These are phyloP conservation scores for Fraxinus angustifolia DNA, from an alignment of 305 asterid species.

Conservation along the genomic window DNA sequence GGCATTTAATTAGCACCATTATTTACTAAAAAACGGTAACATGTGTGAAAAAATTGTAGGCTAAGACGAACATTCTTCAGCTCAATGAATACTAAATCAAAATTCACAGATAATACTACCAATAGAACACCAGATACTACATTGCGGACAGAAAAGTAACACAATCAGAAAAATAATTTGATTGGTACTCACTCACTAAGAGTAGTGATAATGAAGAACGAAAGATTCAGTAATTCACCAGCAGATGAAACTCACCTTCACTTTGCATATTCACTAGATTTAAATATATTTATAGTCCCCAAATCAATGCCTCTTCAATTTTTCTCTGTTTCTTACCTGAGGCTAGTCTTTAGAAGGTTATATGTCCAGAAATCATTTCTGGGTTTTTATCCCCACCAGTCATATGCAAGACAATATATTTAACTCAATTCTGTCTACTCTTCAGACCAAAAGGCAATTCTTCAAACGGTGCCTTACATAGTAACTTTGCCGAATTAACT, in stretches of 20 bases:
- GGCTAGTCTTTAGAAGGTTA: neutral
- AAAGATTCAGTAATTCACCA: neutral
- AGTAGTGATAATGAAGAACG: neutral
- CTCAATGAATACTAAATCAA: neutral
- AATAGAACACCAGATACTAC: neutral
- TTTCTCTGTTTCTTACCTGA: neutral
- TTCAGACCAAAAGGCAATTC: neutral
- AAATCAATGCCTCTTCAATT: neutral
- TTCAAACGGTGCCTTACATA: neutral
- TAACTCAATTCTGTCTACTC: neutral
- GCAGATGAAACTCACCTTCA: neutral
- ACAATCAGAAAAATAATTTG: neutral
- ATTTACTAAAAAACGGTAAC: neutral
- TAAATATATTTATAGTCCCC: neutral
- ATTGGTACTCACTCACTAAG: neutral
- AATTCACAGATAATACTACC: neutral
- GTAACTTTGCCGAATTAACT: neutral
- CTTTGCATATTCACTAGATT: neutral
- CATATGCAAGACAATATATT: neutral
- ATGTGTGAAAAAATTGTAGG: neutral
- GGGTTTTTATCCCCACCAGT: neutral
- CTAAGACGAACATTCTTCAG: neutral
- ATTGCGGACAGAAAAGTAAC: neutral
- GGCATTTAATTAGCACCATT: neutral
- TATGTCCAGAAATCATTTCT: neutral